Percentiles rank a stretch among this genome's conserved stretches.
Conservation (phyloP, 2,329 filamentous ascomycete species). For the Fusarium fracticaudum region DNA sequence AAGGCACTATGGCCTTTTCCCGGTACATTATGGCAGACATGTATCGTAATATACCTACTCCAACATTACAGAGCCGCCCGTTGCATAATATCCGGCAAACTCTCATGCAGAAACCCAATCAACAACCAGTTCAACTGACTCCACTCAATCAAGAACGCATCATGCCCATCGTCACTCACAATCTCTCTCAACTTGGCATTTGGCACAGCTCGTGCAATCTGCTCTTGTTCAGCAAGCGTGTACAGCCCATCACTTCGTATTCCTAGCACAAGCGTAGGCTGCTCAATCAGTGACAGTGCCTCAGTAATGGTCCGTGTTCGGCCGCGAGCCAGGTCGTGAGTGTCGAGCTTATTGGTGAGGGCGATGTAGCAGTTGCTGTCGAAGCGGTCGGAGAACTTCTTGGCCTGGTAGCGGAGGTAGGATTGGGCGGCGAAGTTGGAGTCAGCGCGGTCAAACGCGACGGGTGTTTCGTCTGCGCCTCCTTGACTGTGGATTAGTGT, state of each 20-base stretch:
- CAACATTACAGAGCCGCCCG: not conserved
- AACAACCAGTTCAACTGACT: not conserved
- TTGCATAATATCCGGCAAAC: not conserved
- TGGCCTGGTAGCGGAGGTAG: not conserved
- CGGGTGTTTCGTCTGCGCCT: not conserved
- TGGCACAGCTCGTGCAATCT: not conserved
- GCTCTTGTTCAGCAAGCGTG: not conserved
- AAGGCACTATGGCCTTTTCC: rapidly evolving
- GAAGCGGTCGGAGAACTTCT: not conserved
- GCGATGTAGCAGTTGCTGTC: not conserved
- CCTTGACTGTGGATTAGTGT: not conserved
- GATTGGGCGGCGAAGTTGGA: not conserved
- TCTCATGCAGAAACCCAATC: not conserved
- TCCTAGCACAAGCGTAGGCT: not conserved
- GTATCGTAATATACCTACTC: too few relatives aligned
- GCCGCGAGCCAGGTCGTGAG: not conserved
- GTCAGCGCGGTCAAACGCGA: not conserved
- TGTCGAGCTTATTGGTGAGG: not conserved
- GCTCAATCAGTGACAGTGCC: not conserved
- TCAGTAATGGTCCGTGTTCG: not conserved
- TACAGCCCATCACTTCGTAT: not conserved
- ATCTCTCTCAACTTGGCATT: not conserved
- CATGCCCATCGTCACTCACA: not conserved
- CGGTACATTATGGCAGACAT: rapidly evolving
- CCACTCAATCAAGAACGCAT: not conserved